Percentiles rank a stretch among this genome's conserved stretches.
These are phyloP conservation scores for Trichaptum fuscoviolaceum DNA, from an alignment of 768 basidiomycete species.

Conservation along the genomic window DNA sequence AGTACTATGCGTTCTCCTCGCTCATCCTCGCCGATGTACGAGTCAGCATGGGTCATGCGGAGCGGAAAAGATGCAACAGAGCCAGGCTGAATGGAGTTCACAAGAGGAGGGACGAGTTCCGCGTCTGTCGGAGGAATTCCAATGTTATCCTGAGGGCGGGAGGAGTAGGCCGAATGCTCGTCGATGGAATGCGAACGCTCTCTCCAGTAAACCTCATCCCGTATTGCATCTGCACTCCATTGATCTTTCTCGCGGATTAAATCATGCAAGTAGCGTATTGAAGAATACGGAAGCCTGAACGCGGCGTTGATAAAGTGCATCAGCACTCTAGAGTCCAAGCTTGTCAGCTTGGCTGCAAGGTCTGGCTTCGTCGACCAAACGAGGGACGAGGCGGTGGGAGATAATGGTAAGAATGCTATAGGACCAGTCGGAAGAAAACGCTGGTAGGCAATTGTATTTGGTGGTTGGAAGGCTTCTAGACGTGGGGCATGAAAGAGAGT, in stretches of 20 bases:
- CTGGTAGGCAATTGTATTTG: conserved; percentile 85
- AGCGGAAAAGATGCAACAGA: conserved; percentile 89
- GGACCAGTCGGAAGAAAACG: conserved; percentile 94
- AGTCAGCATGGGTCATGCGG: conserved; percentile 78
- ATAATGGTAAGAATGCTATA: conserved; percentile 90
- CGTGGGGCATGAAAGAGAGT: conserved; percentile 74
- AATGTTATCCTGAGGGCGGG: conserved; percentile 18
- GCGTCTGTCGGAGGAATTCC: conserved; percentile 61
- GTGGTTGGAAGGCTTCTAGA: conserved; percentile 45
- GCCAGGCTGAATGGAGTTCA: conserved; percentile 62
- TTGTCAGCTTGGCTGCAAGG: conserved; percentile 67
- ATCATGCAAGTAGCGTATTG: conserved; percentile 60
- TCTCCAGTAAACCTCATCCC: conserved; percentile 64
- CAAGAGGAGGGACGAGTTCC: conserved; percentile 66
- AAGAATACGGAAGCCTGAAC: conserved; percentile 76
- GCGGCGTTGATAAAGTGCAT: conserved; percentile 82
- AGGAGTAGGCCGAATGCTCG: conserved; percentile 55
- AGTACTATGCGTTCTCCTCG: conserved; percentile 68
- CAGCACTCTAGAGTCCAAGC: conserved; percentile 59
- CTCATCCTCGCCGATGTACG: conserved; percentile 71
- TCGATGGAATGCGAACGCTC: conserved; percentile 68
- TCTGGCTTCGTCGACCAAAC: conserved; percentile 90
- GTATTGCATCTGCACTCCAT: conserved; percentile 44
- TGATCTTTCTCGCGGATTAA: conserved; percentile 52
- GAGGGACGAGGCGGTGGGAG: conserved; percentile 71